Conservation (phyloP, 2,329 filamentous ascomycete genomes). For the Monilinia fructigena region DNA sequence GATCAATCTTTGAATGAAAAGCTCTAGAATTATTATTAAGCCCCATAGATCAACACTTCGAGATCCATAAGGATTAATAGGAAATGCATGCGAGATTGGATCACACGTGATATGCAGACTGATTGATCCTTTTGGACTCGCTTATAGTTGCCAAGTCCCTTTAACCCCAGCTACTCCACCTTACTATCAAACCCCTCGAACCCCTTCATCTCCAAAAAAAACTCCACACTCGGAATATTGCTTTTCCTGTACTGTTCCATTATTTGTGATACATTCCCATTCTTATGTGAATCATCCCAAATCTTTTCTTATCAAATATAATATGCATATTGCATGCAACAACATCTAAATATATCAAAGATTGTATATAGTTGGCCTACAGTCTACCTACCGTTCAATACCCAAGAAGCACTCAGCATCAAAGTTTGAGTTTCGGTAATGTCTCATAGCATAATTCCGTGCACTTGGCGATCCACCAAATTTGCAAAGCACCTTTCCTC, state of each 20-base stretch:
- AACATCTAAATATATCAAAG: too few species aligned
- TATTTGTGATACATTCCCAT: not conserved
- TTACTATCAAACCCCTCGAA: not conserved
- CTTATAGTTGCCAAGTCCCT: not conserved
- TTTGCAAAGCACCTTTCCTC: conserved; percentile 15
- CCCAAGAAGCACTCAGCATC: not conserved
- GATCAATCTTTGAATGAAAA: not conserved
- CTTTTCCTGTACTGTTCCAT: not conserved
- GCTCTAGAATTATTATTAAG: not conserved
- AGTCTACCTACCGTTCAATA: not conserved
- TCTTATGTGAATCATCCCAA: not conserved
- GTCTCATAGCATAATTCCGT: conserved; percentile 21
- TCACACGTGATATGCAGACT: not conserved
- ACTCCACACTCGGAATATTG: not conserved
- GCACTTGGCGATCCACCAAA: conserved; percentile 23
- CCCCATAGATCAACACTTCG: too few species aligned
- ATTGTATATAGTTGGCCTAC: too few species aligned
- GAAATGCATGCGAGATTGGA: not conserved
- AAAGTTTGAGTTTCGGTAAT: conserved; percentile 9
- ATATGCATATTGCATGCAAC: too few species aligned
- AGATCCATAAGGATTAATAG: not conserved
- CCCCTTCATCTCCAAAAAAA: conserved; percentile 2
- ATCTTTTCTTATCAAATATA: not conserved
- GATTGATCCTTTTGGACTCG: not conserved
- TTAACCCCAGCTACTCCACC: not conserved